phyloP scores from a whole-genome alignment of 441 rosid genomes.

The Pelargonium australe region DNA sequence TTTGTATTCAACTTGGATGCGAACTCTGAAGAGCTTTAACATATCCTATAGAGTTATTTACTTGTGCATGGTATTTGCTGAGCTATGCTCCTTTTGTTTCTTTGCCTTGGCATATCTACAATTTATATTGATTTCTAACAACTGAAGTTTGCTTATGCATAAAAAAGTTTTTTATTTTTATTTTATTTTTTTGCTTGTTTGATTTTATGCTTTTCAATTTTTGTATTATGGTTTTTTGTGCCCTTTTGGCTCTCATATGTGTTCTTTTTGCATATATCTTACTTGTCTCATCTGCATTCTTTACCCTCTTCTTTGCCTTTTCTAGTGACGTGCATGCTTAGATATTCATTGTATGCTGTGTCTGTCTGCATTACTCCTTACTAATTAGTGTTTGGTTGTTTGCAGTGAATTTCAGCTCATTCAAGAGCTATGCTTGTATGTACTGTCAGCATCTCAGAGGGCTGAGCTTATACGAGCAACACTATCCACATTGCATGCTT shows the following conservation, averaged over 20 bases:
- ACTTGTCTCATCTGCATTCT: background rate
- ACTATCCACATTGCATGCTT: constrained; percentile 92
- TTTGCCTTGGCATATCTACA: no score
- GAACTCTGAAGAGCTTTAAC: no score
- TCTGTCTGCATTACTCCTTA: constrained; percentile 10
- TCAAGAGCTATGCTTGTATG: background rate
- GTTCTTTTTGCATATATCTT: background rate
- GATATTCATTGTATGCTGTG: background rate
- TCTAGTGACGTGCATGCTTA: background rate
- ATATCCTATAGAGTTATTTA: no score
- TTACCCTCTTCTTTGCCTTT: background rate
- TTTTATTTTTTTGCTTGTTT: background rate
- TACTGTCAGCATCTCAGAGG: constrained; percentile 52
- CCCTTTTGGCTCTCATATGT: background rate
- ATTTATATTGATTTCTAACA: no score
- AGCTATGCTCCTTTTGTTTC: no score
- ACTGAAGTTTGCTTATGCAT: no score
- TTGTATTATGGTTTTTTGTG: background rate
- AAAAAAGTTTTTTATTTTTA: no score
- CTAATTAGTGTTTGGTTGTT: constrained; percentile 26
- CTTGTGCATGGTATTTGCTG: no score
- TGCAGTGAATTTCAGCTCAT: constrained; percentile 34
- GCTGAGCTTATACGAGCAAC: constrained; percentile 95
- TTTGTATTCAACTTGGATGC: no score
- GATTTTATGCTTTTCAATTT: background rate